Evolutionary conservation across 106 monocot species (phyloP).

Genomic region (Ottelia alismoides): DNA sequence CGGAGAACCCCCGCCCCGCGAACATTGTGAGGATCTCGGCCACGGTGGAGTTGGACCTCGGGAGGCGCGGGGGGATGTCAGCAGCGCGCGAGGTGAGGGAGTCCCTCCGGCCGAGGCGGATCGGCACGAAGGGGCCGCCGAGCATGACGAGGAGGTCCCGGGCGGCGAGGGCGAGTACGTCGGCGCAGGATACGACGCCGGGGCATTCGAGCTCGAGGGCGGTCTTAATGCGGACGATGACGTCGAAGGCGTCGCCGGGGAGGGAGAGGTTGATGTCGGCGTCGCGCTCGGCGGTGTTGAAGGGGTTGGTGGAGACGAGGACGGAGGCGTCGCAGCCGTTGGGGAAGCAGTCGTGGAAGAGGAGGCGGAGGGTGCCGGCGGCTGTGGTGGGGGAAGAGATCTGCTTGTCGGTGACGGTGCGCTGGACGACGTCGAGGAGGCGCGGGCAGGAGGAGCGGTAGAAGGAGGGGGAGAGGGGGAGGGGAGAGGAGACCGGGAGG

Average conservation of each 20-base stretch:
- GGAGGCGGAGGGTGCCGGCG: too few relatives aligned
- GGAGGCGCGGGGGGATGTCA: constrained; percentile 20
- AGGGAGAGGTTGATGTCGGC: too few relatives aligned
- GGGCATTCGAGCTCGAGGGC: constrained; percentile 48
- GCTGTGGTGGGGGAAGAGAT: constrained; percentile 15
- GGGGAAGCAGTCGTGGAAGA: too few relatives aligned
- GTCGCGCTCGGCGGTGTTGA: too few relatives aligned
- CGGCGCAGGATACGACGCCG: constrained; percentile 31
- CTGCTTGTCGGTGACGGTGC: background rate
- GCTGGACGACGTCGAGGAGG: background rate
- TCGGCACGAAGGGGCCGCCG: constrained; percentile 40
- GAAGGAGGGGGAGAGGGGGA: constrained; percentile 8
- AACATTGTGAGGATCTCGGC: constrained; percentile 22
- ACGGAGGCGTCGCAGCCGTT: too few relatives aligned
- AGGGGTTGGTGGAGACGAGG: too few relatives aligned
- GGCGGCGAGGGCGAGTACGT: constrained; percentile 53
- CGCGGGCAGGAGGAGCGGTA: constrained; percentile 19
- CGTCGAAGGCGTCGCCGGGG: constrained; percentile 9
- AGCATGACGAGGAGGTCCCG: constrained; percentile 46
- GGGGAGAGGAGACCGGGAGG: constrained; percentile 9
- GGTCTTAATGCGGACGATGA: constrained; percentile 29
- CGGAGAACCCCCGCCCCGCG: constrained; percentile 23
- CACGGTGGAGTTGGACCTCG: constrained; percentile 29
- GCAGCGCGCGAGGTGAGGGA: constrained; percentile 18
- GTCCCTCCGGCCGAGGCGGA: constrained; percentile 54